A percentile compares a stretch with the other conserved stretches of the same genome.
phyloP scores from a whole-genome alignment of 495 filamentous ascomycete genomes.

The Penicillium pulvis region DNA sequence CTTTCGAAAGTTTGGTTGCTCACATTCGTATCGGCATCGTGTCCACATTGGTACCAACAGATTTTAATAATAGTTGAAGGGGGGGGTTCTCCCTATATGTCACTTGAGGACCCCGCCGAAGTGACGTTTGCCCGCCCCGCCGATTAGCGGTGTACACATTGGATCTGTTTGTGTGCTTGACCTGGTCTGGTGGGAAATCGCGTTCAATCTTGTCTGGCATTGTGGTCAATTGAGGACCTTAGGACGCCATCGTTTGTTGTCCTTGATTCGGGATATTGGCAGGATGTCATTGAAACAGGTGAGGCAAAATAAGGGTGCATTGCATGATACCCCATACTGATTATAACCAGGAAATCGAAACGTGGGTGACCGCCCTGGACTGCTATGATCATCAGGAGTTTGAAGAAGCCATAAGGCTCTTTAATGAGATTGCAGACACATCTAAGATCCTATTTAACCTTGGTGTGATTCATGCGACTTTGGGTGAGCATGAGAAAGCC shows the following conservation, averaged over 20 bases:
- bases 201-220: neutral
- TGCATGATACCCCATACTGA: conserved; percentile 19
- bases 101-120: conserved; percentile 5
- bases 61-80: conserved; percentile 16
- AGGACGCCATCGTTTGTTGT: neutral
- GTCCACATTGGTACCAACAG: conserved; percentile 7
- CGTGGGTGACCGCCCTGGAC: conserved; percentile 89
- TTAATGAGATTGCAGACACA: conserved; percentile 87
- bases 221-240: neutral
- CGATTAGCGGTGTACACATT: conserved; percentile 17
- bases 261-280: neutral
- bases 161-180: neutral
- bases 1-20: neutral
- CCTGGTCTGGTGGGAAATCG: conserved; percentile 2
- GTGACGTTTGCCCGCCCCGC: conserved; percentile 6
- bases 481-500: conserved; percentile 95
- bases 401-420: conserved; percentile 78
- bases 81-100: neutral
- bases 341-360: conserved; percentile 87
- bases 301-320: conserved; percentile 4
- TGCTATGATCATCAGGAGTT: conserved; percentile 97
- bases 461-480: conserved; percentile 94
- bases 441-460: conserved; percentile 99
- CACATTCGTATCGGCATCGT: conserved; percentile 12
- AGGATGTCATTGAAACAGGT: conserved; percentile 49